These are phyloP conservation scores for Boletus subparvulus DNA, from an alignment of 768 basidiomycete species.

Conservation along the genomic window DNA sequence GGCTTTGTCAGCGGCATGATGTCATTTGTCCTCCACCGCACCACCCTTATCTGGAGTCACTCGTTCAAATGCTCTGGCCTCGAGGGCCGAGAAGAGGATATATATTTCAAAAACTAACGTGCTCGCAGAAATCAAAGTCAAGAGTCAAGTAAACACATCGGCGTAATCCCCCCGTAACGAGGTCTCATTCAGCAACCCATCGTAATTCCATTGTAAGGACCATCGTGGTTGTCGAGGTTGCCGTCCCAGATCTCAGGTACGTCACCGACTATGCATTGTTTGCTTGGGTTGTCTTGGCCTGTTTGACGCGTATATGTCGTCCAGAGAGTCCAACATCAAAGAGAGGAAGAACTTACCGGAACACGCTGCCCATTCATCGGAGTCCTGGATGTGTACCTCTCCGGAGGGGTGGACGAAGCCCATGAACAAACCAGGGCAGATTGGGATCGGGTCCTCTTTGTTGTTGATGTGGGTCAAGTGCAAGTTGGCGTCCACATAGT, in stretches of 20 bases:
- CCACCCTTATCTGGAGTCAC: neutral
- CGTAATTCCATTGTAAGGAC: conserved; percentile 31
- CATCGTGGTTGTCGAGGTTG: conserved; percentile 45
- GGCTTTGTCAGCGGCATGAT: neutral
- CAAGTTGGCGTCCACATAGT: conserved; percentile 50
- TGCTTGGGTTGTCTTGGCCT: conserved; percentile 58
- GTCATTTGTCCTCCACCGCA: neutral
- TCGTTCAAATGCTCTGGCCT: neutral
- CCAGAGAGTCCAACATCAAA: neutral
- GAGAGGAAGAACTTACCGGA: conserved; percentile 36
- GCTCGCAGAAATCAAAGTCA: neutral
- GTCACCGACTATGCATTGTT: conserved; percentile 24
- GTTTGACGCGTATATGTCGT: neutral
- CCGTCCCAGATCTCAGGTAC: conserved; percentile 45
- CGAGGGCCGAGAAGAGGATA: neutral
- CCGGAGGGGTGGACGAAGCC: conserved; percentile 42
- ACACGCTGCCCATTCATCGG: conserved; percentile 52
- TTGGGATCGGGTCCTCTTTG: conserved; percentile 41
- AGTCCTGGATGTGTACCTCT: conserved; percentile 46
- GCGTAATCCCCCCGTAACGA: neutral
- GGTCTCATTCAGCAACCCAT: conserved; percentile 26
- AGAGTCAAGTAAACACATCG: neutral
- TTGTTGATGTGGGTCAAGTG: conserved; percentile 58
- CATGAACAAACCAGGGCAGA: conserved; percentile 34
- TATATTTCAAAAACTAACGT: neutral